A percentile compares a stretch with the other conserved stretches of the same genome.
These are phyloP conservation scores for Yueomyces sinensis DNA, from an alignment of 805 yeast species.

Conservation along the genomic window DNA sequence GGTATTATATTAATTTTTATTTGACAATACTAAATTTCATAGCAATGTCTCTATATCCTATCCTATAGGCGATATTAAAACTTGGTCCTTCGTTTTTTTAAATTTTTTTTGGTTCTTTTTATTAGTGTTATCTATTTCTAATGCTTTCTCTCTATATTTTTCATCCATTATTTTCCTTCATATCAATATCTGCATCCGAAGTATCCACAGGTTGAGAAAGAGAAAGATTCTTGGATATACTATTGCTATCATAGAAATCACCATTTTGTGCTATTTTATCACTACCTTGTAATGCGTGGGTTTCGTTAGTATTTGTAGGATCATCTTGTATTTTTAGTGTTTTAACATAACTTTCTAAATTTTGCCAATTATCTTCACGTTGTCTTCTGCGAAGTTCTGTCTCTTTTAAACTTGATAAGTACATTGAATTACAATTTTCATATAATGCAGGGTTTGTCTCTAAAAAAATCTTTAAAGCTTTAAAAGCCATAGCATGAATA, in stretches of 20 bases:
- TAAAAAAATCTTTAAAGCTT: conserved; percentile 82
- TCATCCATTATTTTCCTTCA: not conserved
- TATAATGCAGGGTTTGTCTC: conserved; percentile 84
- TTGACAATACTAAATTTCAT: too few relatives aligned
- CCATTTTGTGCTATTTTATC: not conserved
- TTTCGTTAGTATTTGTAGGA: not conserved
- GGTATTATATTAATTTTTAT: too few relatives aligned
- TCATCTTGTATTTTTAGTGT: conserved; percentile 7
- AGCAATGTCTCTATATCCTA: too few relatives aligned
- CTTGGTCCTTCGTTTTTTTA: too few relatives aligned
- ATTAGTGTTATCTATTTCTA: too few relatives aligned
- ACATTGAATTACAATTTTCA: conserved; percentile 83
- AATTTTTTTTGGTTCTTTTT: too few relatives aligned
- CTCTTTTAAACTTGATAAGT: conserved; percentile 67
- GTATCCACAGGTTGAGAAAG: too few relatives aligned
- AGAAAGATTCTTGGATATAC: too few relatives aligned
- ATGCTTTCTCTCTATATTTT: too few relatives aligned
- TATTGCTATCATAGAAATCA: too few relatives aligned
- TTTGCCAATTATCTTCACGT: conserved; percentile 58
- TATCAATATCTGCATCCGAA: not conserved
- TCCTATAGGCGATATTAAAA: too few relatives aligned
- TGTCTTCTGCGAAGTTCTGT: conserved; percentile 50
- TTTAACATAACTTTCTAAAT: conserved; percentile 48
- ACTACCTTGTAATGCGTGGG: not conserved
- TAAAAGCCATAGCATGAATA: conserved; percentile 79